Evolutionary conservation across 495 filamentous ascomycete genomes (phyloP), one percentile per base, ranked within the genome.

Genomic region (Emericellopsis terricola): DNA sequence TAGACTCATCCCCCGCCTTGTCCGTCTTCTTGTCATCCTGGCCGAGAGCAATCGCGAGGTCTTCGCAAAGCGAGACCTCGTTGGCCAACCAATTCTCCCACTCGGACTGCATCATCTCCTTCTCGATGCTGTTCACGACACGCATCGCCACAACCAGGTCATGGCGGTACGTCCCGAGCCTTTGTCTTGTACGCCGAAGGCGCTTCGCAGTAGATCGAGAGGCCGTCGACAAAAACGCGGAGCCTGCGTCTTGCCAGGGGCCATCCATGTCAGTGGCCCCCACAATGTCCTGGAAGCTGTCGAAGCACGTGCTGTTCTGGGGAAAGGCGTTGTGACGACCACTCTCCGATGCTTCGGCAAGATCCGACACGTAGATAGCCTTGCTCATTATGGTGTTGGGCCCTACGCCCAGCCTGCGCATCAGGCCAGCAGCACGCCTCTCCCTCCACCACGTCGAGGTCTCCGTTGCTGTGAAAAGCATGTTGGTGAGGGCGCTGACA

Each of bases 71-170:
- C 15, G 52, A 44, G 34, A 62, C 64, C 56, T 94, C 86, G 27
- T 75, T 72, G 3, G 60, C 48, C 11, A 96, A 64, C 84, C 85
- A 96, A 27, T 77, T 76, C 56, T 91, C 85, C 76, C 81, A 97
- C 57, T 94, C 86, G 2, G 71, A 76, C 36, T 68, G 63, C 37
- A 96, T 41, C 48, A 91, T 74, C 50, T 94, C 87, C 33, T 62
- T 56, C 58, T 97, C 89, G 8, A 96, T 71, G 28, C 66, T 75
- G 49, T 96, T 94, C 33, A 97, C 74, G 3, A 94, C 68, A 4
- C 86, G 75, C 56, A 96, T 68, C 11, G 85, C 84, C 4, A 97
- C 85, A 1, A 96, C 59, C 15, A 96, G 63, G 45, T 96, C 83
- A 47, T 97, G 82, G n/a, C 89, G 69, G 51, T 93, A 87, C 9